A percentile compares a stretch with the other conserved stretches of the same genome.
Evolutionary conservation across 495 filamentous ascomycete species (phyloP).

Genomic region (Elaphomyces granulatus): DNA sequence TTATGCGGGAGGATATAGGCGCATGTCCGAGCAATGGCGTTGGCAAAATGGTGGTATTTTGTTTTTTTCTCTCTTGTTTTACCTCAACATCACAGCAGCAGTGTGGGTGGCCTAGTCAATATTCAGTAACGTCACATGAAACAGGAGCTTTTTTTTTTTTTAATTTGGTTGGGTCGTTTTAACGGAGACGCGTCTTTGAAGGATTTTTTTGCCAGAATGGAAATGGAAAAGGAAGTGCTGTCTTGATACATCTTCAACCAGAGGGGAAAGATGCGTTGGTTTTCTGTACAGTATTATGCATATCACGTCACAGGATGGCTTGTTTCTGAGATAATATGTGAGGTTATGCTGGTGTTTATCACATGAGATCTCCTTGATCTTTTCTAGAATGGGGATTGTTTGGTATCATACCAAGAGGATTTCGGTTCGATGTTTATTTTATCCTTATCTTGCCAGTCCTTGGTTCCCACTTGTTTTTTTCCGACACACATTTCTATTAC

Average conservation of each 20-base stretch:
- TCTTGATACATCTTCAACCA: background rate
- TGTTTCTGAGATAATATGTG: background rate
- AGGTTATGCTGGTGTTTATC: background rate
- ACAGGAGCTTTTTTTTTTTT: background rate
- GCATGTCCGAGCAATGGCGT: background rate
- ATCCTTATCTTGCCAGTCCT: too few species aligned
- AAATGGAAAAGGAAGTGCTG: background rate
- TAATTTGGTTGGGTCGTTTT: background rate
- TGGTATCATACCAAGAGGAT: too few species aligned
- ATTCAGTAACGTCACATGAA: background rate
- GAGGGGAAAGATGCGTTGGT: background rate
- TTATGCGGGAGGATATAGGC: background rate
- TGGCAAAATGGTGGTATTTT: background rate
- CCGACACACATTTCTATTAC: too few species aligned
- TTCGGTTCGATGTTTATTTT: too few species aligned
- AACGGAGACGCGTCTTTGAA: background rate
- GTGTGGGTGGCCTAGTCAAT: too few species aligned
- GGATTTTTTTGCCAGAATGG: background rate
- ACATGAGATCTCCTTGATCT: background rate
- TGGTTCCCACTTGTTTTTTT: too few species aligned
- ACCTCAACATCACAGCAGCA: background rate
- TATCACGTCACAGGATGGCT: background rate
- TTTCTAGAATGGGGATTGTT: conserved; percentile 1
- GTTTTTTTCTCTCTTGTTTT: background rate
- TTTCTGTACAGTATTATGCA: background rate